Percentiles rank a stretch among this genome's conserved stretches.
These are phyloP conservation scores for Heteromeles arbutifolia DNA, from an alignment of 306 rosid genomes.

Conservation along the genomic window DNA sequence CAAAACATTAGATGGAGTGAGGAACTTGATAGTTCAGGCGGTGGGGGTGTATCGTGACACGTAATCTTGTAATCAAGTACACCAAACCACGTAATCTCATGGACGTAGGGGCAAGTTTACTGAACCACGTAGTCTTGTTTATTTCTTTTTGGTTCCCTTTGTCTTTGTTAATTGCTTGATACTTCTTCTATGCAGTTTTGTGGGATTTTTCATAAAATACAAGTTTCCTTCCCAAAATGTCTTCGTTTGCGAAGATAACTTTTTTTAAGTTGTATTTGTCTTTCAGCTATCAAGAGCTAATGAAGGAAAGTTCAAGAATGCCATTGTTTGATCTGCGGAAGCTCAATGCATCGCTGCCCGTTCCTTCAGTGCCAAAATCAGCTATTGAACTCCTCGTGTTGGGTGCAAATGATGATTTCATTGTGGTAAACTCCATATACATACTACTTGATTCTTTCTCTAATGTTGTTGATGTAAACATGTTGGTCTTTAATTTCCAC, in stretches of 20 bases:
- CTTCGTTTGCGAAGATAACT: not conserved
- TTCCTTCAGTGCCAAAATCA: conserved; percentile 48
- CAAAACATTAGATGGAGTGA: not conserved
- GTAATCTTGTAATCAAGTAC: not conserved
- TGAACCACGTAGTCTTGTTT: not conserved
- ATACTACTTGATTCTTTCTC: not conserved
- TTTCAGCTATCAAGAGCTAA: conserved; percentile 74
- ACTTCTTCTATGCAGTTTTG: not conserved
- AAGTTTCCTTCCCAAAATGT: not conserved
- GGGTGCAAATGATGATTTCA: conserved; percentile 82
- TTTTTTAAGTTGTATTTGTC: conserved; percentile 10
- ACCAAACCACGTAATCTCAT: not conserved
- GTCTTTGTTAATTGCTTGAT: not conserved
- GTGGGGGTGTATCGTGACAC: not conserved
- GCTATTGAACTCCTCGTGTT: conserved; percentile 58
- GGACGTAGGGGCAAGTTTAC: not conserved
- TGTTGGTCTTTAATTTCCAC: not conserved
- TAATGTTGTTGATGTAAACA: not conserved
- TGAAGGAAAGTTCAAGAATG: conserved; percentile 91
- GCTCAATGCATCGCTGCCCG: conserved; percentile 86
- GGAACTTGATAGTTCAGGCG: not conserved
- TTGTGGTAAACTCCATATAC: conserved; percentile 47
- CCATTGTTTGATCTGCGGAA: conserved; percentile 84
- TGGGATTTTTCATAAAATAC: not conserved
- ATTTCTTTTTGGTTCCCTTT: not conserved